Conservation (phyloP, 306 rosid genomes). For the Vicia sativa region DNA sequence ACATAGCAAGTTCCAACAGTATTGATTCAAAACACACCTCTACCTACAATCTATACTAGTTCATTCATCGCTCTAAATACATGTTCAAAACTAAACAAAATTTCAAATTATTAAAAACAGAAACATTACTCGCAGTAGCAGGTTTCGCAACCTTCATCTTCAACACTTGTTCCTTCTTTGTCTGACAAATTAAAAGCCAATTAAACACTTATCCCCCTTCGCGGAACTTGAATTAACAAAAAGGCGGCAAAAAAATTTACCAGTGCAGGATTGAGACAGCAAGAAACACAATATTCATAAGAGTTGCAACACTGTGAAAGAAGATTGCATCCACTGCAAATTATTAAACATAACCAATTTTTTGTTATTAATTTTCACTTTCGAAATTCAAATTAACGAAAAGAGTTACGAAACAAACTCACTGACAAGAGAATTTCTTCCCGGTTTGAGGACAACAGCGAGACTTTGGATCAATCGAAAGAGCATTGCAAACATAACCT, state of each 20-base stretch:
- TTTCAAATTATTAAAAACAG: conserved; percentile 23
- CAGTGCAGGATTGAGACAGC: conserved; percentile 82
- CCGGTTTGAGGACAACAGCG: conserved; percentile 75
- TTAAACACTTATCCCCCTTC: not conserved
- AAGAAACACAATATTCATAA: conserved; percentile 91
- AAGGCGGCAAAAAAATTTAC: conserved; percentile 46
- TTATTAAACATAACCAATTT: not conserved
- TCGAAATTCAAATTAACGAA: not conserved
- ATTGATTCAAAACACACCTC: not conserved
- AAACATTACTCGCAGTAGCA: conserved; percentile 69
- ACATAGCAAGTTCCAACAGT: conserved; percentile 8
- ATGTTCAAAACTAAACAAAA: not conserved
- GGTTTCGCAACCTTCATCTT: conserved; percentile 76
- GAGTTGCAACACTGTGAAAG: conserved; percentile 86
- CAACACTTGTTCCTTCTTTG: conserved; percentile 55
- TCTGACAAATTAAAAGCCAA: conserved; percentile 50
- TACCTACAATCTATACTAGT: not conserved
- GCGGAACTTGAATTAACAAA: not conserved
- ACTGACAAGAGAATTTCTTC: conserved; percentile 91
- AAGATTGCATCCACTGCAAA: conserved; percentile 79
- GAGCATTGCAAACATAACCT: conserved; percentile 77
- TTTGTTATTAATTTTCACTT: not conserved
- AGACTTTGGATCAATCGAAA: conserved; percentile 61
- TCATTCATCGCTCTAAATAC: conserved; percentile 20
- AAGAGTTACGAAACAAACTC: conserved; percentile 55